These are phyloP conservation scores for Ceratobasidium sp. DNA, from an alignment of 1,284 basidiomycete genomes.

Conservation along the genomic window DNA sequence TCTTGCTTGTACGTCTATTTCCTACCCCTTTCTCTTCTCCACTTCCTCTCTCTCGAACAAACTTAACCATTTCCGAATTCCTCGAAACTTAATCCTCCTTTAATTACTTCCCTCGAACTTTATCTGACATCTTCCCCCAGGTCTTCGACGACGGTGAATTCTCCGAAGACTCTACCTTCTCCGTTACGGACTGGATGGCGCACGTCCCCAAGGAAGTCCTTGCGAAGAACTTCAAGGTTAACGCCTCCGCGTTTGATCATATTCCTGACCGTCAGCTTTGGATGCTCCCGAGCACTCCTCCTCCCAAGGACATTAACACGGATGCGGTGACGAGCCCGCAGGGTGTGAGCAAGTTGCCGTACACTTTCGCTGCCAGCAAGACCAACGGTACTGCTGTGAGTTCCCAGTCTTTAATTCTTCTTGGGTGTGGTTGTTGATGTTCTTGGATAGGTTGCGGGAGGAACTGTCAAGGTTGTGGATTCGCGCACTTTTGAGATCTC, in stretches of 20 bases:
- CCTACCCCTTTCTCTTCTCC: neutral
- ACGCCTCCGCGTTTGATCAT: conserved; percentile 53
- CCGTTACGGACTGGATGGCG: conserved; percentile 63
- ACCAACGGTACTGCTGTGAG: conserved; percentile 61
- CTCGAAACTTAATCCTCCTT: no score
- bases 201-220: conserved; percentile 75
- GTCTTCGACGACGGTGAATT: conserved; percentile 76
- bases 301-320: conserved; percentile 42
- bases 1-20: conserved; percentile 68
- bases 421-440: neutral
- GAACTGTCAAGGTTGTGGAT: conserved; percentile 30
- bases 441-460: conserved; percentile 15
- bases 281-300: conserved; percentile 22
- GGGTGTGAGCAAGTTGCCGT: conserved; percentile 67
- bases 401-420: no score
- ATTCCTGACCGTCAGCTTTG: conserved; percentile 58
- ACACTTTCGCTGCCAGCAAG: conserved; percentile 68
- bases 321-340: conserved; percentile 63
- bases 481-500: conserved; percentile 29
- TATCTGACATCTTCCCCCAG: conserved; percentile 54
- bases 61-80: no score
- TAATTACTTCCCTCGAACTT: conserved; percentile 6
- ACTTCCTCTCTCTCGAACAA: conserved; percentile 7
- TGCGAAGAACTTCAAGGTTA: conserved; percentile 36
- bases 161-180: conserved; percentile 76